Evolutionary conservation across 2,329 filamentous ascomycete genomes (phyloP).

Genomic region (Ascochyta clinopodiicola): DNA sequence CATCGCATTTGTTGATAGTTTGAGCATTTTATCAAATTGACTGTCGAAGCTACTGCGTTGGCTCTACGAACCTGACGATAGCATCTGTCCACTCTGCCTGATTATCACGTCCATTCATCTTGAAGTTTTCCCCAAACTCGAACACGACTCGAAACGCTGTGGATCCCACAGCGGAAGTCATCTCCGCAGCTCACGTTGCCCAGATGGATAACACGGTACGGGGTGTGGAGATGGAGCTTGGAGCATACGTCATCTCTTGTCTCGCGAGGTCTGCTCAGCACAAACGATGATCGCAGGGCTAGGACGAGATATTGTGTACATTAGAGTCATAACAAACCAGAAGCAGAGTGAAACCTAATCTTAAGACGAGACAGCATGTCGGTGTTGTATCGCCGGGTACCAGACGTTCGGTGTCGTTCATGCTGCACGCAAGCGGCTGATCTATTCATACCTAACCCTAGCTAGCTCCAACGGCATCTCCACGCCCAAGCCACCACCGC

Average conservation of each 20-base stretch:
- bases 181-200: constrained; percentile 4
- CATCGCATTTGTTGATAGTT: background rate
- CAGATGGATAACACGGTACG: constrained; percentile 16
- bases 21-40: constrained; percentile 1
- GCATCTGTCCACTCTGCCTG: background rate
- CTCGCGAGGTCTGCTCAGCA: background rate
- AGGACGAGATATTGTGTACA: background rate
- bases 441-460: constrained; percentile 11
- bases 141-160: background rate
- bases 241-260: constrained; percentile 3
- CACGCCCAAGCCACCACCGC: constrained; percentile 7
- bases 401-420: constrained; percentile 18
- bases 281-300: no score
- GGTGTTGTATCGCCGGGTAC: constrained; percentile 2
- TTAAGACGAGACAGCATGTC: background rate
- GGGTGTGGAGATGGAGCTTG: constrained; percentile 11
- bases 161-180: background rate
- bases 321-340: background rate
- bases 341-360: background rate
- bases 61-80: background rate
- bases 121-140: background rate
- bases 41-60: background rate
- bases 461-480: constrained; percentile 12
- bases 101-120: background rate
- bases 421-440: constrained; percentile 17